Base-by-base conservation (phyloP, 2,329 filamentous ascomycete species). In the Neonectria faginata region DNA sequence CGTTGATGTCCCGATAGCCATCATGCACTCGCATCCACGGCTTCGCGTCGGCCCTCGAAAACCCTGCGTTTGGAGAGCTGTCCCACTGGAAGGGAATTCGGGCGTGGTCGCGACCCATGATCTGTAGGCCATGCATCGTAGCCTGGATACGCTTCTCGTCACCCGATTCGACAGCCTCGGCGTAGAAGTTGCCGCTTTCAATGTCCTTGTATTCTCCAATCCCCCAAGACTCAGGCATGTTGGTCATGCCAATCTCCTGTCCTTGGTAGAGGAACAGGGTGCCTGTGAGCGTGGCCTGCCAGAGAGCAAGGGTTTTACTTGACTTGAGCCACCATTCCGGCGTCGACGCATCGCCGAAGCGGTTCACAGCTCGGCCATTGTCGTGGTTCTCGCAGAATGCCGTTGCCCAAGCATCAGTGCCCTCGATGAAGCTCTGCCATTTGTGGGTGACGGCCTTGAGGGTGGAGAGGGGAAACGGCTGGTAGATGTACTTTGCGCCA, bases 11-110 rank as follows among this genome's bases (percentile, higher is more conserved):
- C 2, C 69, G 69, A 70, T 86, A 89, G 31, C 85, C 81, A 20
- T 90, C 86, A 69, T 91, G 88, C 1, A 89, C 84, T 2, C 86
- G 82, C 87, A 92, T 92, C 90, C 90, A 92, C 0, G 90, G 88
- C 67, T 82, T 83, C 0, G 73, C 74, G 0, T 61, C 67, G 0
- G 62, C 67, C 14, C 72, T 69, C 0, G 87, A 85, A 75, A 93
- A 92, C 0, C 91, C 90, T 0, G 87, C 87, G 65, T 91, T 84
- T 0, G 83, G 77, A 0, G 80, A 79, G 1, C 77, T 81, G 56
- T 85, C 83, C 91, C 91, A 93, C 57, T 90, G 89, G 74, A 92
- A 87, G 0, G 90, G 90, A 2, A 89, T 84, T 0, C 90, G 81
- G 2, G 88, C 82, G 71, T 92, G 86, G 67, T 92, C 90, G 7